These are phyloP conservation scores for Clitocybe nebularis DNA, from an alignment of 1,284 basidiomycete genomes.

Conservation along the genomic window DNA sequence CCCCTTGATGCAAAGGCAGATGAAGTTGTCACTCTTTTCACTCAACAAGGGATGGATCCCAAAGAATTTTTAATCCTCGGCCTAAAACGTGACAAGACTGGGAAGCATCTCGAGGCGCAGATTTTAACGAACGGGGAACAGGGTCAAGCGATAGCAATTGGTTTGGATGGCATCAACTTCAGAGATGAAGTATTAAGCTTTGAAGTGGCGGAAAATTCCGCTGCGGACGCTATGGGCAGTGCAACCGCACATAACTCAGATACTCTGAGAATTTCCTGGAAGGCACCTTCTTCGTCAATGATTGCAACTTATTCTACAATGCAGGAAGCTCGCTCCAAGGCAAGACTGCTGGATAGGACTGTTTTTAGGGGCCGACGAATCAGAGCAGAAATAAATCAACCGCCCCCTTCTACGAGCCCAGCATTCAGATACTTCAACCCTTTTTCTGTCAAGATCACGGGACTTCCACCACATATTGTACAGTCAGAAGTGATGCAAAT, in stretches of 20 bases:
- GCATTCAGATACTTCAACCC: conserved; percentile 18
- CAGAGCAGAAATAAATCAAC: conserved; percentile 37
- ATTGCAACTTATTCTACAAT: conserved; percentile 33
- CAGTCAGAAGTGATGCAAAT: conserved; percentile 14
- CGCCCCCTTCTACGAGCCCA: conserved; percentile 24
- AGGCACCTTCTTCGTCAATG: conserved; percentile 32
- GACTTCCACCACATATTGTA: conserved; percentile 22
- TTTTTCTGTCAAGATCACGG: conserved; percentile 33
- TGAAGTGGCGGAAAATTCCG: conserved; percentile 32
- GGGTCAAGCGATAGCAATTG: conserved; percentile 32
- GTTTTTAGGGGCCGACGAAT: conserved; percentile 35
- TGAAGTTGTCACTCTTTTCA: conserved; percentile 38
- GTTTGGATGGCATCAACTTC: conserved; percentile 42
- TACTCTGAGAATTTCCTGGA: conserved; percentile 42
- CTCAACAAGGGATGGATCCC: conserved; percentile 30
- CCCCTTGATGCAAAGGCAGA: conserved; percentile 30
- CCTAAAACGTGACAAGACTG: conserved; percentile 19
- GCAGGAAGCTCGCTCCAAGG: conserved; percentile 25
- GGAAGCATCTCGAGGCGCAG: conserved; percentile 29
- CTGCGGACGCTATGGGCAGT: conserved; percentile 40
- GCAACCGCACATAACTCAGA: conserved; percentile 26
- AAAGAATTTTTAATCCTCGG: conserved; percentile 28
- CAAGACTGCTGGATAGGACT: conserved; percentile 28
- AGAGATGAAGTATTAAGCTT: conserved; percentile 34
- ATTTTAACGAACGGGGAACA: conserved; percentile 35